phyloP scores from a whole-genome alignment of 768 basidiomycete species.

The Rhodosporidiobolus odoratus region DNA sequence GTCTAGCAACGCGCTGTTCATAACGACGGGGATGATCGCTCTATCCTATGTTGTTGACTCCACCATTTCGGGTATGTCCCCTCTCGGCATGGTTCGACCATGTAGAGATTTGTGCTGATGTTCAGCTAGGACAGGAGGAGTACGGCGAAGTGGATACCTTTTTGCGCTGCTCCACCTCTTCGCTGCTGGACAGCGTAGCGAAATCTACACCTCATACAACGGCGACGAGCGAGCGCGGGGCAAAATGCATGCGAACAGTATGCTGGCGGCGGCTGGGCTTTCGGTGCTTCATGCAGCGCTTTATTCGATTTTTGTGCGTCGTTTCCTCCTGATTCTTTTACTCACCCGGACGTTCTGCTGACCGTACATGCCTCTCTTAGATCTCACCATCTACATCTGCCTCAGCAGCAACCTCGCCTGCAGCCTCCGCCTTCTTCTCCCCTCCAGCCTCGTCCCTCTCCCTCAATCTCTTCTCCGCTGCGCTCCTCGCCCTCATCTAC shows the following conservation, averaged over 20 bases:
- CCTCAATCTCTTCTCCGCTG: constrained; percentile 24
- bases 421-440: constrained; percentile 1
- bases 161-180: constrained; percentile 25
- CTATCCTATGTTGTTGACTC: constrained; percentile 17
- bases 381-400: not conserved
- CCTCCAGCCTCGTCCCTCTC: constrained; percentile 5
- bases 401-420: not conserved
- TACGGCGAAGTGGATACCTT: constrained; percentile 1
- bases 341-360: constrained; percentile 1
- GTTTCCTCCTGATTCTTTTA: not conserved
- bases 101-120: not conserved
- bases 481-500: constrained; percentile 27
- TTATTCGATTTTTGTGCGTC: constrained; percentile 21
- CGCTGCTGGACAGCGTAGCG: constrained; percentile 20
- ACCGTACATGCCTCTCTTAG: not conserved
- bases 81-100: not conserved
- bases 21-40: constrained; percentile 21
- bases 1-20: constrained; percentile 27
- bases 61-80: constrained; percentile 4
- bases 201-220: constrained; percentile 12
- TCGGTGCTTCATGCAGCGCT: not conserved
- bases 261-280: not conserved
- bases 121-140: not conserved
- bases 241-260: constrained; percentile 22
- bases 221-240: constrained; percentile 14